Evolutionary conservation across 495 filamentous ascomycete species (phyloP).

Genomic region (Amorphotheca resinae): DNA sequence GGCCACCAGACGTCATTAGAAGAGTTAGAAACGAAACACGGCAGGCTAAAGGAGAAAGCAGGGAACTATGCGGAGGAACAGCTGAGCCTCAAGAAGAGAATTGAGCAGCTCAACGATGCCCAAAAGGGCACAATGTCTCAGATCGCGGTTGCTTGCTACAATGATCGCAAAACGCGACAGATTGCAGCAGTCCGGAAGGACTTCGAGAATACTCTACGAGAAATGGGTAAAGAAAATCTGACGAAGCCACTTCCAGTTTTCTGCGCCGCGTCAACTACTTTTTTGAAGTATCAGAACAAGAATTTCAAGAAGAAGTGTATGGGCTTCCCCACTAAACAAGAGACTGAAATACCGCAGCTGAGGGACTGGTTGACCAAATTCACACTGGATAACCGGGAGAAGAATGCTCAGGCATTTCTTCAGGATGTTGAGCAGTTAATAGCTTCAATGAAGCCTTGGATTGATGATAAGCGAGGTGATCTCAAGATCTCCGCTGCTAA

Average conservation of each 20-base stretch:
- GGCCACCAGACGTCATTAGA: no score
- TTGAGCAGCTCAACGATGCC: constrained; percentile 9
- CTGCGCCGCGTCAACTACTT: constrained; percentile 2
- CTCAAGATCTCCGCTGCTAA: constrained; percentile 1
- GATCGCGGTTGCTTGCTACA: background rate
- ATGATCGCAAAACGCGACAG: constrained; percentile 1
- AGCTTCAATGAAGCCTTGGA: constrained; percentile 5
- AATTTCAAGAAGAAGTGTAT: background rate
- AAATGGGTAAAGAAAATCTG: constrained; percentile 2
- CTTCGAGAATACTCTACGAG: background rate
- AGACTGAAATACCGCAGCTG: constrained; percentile 4
- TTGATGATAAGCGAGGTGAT: constrained; percentile 5
- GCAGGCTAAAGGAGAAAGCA: no score
- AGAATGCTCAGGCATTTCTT: constrained; percentile 3
- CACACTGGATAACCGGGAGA: constrained; percentile 4
- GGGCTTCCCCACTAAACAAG: constrained; percentile 2
- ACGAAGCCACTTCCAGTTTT: constrained; percentile 2
- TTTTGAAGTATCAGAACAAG: background rate
- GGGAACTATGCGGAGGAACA: no score
- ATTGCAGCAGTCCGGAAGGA: constrained; percentile 2
- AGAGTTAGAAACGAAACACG: no score
- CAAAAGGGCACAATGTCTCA: background rate
- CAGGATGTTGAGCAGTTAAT: constrained; percentile 5
- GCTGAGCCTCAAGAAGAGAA: background rate
- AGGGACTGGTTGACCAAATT: constrained; percentile 8